These are phyloP conservation scores for Pichia sp. DNA, from an alignment of 1,139 yeast genomes.

Conservation along the genomic window DNA sequence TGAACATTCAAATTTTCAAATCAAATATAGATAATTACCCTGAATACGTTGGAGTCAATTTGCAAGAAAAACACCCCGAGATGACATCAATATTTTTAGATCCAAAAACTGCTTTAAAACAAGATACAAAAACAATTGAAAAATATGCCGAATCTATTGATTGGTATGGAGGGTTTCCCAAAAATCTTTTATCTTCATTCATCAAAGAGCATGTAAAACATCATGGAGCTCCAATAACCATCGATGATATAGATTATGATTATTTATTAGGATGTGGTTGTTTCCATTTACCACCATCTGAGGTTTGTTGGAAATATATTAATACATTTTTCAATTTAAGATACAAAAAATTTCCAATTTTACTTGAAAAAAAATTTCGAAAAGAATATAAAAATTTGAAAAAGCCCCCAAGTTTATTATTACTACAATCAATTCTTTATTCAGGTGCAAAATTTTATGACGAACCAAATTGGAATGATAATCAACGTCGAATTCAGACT, in stretches of 20 bases:
- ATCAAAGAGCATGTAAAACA: slow-evolving; percentile 24
- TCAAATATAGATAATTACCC: slow-evolving; percentile 3
- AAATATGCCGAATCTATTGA: slow-evolving; percentile 19
- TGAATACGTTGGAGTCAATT: slow-evolving; percentile 11
- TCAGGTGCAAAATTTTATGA: slow-evolving; percentile 48
- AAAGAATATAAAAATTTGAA: slow-evolving; percentile 48
- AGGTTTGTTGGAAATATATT: slow-evolving; percentile 54
- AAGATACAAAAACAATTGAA: slow-evolving; percentile 10
- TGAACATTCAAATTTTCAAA: background rate
- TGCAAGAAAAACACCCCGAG: slow-evolving; percentile 18
- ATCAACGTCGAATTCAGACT: slow-evolving; percentile 13
- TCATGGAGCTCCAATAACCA: slow-evolving; percentile 27
- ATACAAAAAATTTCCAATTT: slow-evolving; percentile 48
- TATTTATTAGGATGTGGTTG: slow-evolving; percentile 67
- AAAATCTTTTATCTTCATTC: slow-evolving; percentile 18
- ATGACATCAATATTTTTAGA: slow-evolving; percentile 15
- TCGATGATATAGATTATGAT: slow-evolving; percentile 63
- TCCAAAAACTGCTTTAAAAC: slow-evolving; percentile 16
- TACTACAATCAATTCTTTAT: slow-evolving; percentile 63
- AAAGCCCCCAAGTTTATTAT: slow-evolving; percentile 61
- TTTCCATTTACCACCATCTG: slow-evolving; percentile 57
- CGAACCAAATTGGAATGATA: slow-evolving; percentile 17
- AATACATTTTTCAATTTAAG: slow-evolving; percentile 57
- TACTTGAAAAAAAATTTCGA: slow-evolving; percentile 61
- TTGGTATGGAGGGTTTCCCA: slow-evolving; percentile 17